These are phyloP conservation scores for Dimocarpus longan DNA, from an alignment of 345 rosid species.

Conservation along the genomic window DNA sequence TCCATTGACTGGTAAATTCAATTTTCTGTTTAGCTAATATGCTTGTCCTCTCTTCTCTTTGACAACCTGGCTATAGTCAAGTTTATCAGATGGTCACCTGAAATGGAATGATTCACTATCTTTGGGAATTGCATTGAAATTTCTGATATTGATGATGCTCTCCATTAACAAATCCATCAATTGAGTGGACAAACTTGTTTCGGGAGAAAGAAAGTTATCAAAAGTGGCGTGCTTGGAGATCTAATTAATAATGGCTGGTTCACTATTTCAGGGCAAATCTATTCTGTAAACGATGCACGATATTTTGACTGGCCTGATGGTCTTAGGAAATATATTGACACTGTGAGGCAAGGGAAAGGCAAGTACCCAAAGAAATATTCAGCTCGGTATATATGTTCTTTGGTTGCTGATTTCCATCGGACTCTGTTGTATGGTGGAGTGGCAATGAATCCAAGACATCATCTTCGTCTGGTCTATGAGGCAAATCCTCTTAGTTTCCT, in stretches of 20 bases:
- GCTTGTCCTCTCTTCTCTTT: neutral
- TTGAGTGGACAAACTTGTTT: neutral
- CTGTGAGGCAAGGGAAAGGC: conserved; percentile 89
- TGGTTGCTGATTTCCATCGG: conserved; percentile 92
- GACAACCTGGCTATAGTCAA: neutral
- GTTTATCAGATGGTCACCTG: neutral
- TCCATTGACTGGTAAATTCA: neutral
- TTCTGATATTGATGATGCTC: neutral
- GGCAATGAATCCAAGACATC: conserved; percentile 95
- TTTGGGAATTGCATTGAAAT: neutral
- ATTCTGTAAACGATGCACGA: conserved; percentile 90
- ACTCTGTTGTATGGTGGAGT: conserved; percentile 87
- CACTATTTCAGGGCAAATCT: conserved; percentile 71
- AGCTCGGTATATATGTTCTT: conserved; percentile 88
- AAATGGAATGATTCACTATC: neutral
- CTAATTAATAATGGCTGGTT: conserved; percentile 10
- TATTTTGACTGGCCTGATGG: conserved; percentile 98
- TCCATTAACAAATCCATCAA: neutral
- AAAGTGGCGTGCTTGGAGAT: conserved; percentile 1
- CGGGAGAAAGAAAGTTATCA: neutral
- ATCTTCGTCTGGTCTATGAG: conserved; percentile 88
- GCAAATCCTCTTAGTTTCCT: conserved; percentile 92
- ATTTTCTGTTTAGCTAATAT: neutral
- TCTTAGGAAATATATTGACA: conserved; percentile 75
- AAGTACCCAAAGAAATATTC: conserved; percentile 86